Conservation (phyloP, 495 filamentous ascomycete species). For the Penicillium waksmanii region DNA sequence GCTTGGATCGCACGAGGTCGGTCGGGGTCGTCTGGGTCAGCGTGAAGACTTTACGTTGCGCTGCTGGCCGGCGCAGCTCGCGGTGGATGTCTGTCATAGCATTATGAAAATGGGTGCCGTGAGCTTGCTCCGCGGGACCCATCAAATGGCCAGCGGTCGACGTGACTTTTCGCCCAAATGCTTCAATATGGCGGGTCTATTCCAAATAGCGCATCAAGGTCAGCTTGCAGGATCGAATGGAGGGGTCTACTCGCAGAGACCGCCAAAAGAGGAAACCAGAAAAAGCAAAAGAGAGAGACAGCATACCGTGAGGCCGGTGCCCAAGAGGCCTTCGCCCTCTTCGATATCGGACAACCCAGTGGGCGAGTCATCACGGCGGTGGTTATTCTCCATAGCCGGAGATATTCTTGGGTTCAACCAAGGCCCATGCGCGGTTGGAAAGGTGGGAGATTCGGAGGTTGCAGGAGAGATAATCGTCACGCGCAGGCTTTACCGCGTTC, state of each 20-base stretch:
- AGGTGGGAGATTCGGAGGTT: slow-evolving; percentile 22
- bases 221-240: slow-evolving; percentile 13
- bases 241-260: slow-evolving; percentile 8
- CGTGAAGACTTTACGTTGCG: slow-evolving; percentile 88
- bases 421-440: slow-evolving; percentile 36
- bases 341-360: slow-evolving; percentile 52
- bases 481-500: slow-evolving; percentile 46
- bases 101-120: slow-evolving; percentile 67
- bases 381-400: slow-evolving; percentile 50
- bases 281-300: slow-evolving; percentile 10
- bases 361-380: slow-evolving; percentile 51
- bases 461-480: slow-evolving; percentile 34
- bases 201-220: slow-evolving; percentile 1
- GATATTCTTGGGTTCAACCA: slow-evolving; percentile 30
- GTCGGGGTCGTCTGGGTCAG: slow-evolving; percentile 86
- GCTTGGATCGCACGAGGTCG: slow-evolving; percentile 88
- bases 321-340: slow-evolving; percentile 53
- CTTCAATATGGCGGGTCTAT: slow-evolving; percentile 86
- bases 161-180: slow-evolving; percentile 92
- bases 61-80: slow-evolving; percentile 76
- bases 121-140: slow-evolving; percentile 63
- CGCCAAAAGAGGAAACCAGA: slow-evolving; percentile 15
- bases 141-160: slow-evolving; percentile 91
- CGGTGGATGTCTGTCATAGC: slow-evolving; percentile 90
- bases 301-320: slow-evolving; percentile 57